phyloP scores from a whole-genome alignment of 2,329 filamentous ascomycete genomes.

The Eutypella sp. region DNA sequence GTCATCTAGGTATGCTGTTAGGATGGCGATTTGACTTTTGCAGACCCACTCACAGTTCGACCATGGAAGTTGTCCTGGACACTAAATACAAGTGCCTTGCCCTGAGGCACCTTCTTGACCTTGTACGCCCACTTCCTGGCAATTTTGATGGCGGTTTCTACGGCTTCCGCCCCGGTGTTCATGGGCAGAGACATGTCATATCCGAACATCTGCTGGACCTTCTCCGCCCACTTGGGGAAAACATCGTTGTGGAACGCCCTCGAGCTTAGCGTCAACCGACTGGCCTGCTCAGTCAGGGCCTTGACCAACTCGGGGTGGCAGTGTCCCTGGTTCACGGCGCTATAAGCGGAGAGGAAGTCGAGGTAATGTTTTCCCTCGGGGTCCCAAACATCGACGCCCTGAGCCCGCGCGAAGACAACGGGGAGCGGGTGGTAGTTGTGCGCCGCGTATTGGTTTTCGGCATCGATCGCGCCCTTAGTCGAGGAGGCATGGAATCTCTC shows the following conservation, averaged over 20 bases:
- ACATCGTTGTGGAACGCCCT: conserved; percentile 98
- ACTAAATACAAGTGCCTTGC: conserved; percentile 78
- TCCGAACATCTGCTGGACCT: conserved; percentile 81
- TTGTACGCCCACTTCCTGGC: conserved; percentile 98
- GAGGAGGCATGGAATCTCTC: conserved; percentile 68
- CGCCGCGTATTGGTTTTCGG: conserved; percentile 80
- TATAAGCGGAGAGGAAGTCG: conserved; percentile 97
- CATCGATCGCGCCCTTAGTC: conserved; percentile 70
- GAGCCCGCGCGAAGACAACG: conserved; percentile 82
- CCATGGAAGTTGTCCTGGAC: conserved; percentile 95
- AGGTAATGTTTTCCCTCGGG: conserved; percentile 93
- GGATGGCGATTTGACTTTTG: conserved; percentile 1
- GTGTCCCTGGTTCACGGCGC: conserved; percentile 95
- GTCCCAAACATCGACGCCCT: conserved; percentile 90
- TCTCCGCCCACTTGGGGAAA: conserved; percentile 92
- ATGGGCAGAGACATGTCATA: conserved; percentile 98
- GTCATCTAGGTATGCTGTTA: conserved; percentile 59
- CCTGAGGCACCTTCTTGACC: conserved; percentile 80
- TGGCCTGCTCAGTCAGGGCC: conserved; percentile 82
- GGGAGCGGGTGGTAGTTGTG: conserved; percentile 99
- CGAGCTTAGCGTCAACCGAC: conserved; percentile 84
- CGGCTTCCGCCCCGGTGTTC: conserved; percentile 96
- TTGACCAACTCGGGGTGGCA: conserved; percentile 95
- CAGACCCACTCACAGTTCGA: conserved; percentile 63
- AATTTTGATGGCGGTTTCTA: conserved; percentile 94